These are phyloP conservation scores for Lipomyces oligophaga DNA, from an alignment of 805 yeast genomes.

Conservation along the genomic window DNA sequence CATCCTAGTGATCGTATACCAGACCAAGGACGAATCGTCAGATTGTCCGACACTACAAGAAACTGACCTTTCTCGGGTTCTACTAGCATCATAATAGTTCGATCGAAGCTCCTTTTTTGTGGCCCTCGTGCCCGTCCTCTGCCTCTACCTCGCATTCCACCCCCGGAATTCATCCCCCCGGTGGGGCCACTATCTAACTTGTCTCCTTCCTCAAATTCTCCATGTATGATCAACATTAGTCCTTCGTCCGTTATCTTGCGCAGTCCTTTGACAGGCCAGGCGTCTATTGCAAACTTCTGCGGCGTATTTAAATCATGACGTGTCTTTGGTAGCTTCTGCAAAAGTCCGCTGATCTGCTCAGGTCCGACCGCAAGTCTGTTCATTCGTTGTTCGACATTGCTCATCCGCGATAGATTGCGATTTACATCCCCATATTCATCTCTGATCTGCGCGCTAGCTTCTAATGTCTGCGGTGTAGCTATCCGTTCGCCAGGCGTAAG, in stretches of 20 bases:
- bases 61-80: constrained; percentile 64
- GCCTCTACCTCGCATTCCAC: too few relatives aligned
- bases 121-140: constrained; percentile 7
- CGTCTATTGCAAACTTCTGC: constrained; percentile 67
- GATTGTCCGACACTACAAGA: constrained; percentile 82
- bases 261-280: constrained; percentile 39
- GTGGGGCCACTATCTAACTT: constrained; percentile 32
- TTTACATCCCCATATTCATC: constrained; percentile 72
- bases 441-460: constrained; percentile 36
- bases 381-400: constrained; percentile 47
- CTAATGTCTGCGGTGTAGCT: constrained; percentile 10
- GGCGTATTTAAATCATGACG: constrained; percentile 69
- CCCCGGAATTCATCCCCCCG: constrained; percentile 6
- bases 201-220: constrained; percentile 65
- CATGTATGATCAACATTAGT: constrained; percentile 75
- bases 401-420: constrained; percentile 67
- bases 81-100: constrained; percentile 72
- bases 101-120: constrained; percentile 74
- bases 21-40: constrained; percentile 60
- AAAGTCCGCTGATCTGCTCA: constrained; percentile 56
- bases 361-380: constrained; percentile 65
- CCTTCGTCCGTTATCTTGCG: constrained; percentile 59
- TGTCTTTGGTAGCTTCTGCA: constrained; percentile 70
- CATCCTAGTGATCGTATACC: too few relatives aligned
- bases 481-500: constrained; percentile 15